Evolutionary conservation across 2,329 filamentous ascomycete genomes (phyloP), one percentile per base, ranked within the genome.

Genomic region (Aaosphaeria arxii): DNA sequence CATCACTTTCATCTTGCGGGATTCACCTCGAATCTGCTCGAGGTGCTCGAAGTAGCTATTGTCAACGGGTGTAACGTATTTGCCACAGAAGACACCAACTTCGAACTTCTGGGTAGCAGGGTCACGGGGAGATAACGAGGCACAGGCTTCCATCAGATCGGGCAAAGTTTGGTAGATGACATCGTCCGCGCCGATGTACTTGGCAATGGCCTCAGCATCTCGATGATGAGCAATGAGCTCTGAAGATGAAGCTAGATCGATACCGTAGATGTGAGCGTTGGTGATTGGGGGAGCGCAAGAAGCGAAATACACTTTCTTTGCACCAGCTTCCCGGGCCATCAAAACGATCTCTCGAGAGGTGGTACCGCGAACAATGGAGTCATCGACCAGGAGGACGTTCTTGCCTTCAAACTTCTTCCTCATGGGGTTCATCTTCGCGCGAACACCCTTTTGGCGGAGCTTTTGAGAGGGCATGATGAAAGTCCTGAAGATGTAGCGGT

Each of bases 51-150:
- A 94, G 73, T 96, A 96, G 35, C 81, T 85, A 5, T 85, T 80
- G 1, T 86, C 82, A 1, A 96, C 87, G 0, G 84, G 83, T 0
- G 92, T 96, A 52, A 89, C 79, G 70, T 96, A 96, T 54, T 85
- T 83, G 41, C 92, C 92, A 63, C 85, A 90, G 74, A 97, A 96
- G 6, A 96, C 91, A 46, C 92, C 91, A 2, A 95, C 85, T 66
- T 97, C 92, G 57, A 96, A 96, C 47, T 86, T 77, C 54, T 81
- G 75, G 6, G 77, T 77, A 59, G 81, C 67, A 32, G 75, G 73
- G 51, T 80, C 72, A 47, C 80, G 74, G 44, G 84, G 79, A 51
- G 83, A 85, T 4, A 89, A 80, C 56, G 90, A 85, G 1, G 84
- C 80, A 63, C 91, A 96, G 0, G 91, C 84, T 30, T 79, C 83